A percentile compares a stretch with the other conserved stretches of the same genome.
Conservation (phyloP, 805 yeast species). For the Schwanniomyces yamadae region DNA sequence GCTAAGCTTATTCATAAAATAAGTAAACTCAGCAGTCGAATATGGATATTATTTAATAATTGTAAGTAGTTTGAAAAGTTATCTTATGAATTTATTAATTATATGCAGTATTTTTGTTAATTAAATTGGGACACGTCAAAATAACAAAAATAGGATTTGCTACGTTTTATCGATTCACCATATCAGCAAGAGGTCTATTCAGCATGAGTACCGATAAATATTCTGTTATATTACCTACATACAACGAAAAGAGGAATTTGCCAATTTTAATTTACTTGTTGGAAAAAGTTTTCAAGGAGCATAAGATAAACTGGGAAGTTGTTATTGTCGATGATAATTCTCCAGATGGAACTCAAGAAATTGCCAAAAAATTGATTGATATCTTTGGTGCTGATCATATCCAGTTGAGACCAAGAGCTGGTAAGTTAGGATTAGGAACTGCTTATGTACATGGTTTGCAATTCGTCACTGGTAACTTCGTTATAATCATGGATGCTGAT, state of each 20-base stretch:
- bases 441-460: slow-evolving; percentile 79
- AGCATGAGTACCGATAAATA: slow-evolving; percentile 44
- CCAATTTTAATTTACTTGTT: slow-evolving; percentile 71
- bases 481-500: slow-evolving; percentile 82
- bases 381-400: slow-evolving; percentile 61
- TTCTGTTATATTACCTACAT: slow-evolving; percentile 74
- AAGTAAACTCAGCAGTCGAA: too few species aligned
- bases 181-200: neutral
- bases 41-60: too few species aligned
- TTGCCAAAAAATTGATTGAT: slow-evolving; percentile 58
- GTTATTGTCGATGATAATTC: slow-evolving; percentile 76
- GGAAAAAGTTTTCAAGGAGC: slow-evolving; percentile 61
- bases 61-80: too few species aligned
- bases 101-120: neutral
- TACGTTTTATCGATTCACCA: too few species aligned
- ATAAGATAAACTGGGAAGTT: slow-evolving; percentile 69
- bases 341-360: slow-evolving; percentile 79
- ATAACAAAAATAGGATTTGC: neutral
- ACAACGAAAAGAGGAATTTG: slow-evolving; percentile 62
- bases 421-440: slow-evolving; percentile 76
- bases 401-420: slow-evolving; percentile 68
- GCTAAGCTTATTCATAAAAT: too few species aligned
- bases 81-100: too few species aligned
- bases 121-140: slow-evolving; percentile 4
- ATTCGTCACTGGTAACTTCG: slow-evolving; percentile 69